A percentile compares a stretch with the other conserved stretches of the same genome.
Conservation (phyloP, 305 asterid species). For the Petunia hybrid region DNA sequence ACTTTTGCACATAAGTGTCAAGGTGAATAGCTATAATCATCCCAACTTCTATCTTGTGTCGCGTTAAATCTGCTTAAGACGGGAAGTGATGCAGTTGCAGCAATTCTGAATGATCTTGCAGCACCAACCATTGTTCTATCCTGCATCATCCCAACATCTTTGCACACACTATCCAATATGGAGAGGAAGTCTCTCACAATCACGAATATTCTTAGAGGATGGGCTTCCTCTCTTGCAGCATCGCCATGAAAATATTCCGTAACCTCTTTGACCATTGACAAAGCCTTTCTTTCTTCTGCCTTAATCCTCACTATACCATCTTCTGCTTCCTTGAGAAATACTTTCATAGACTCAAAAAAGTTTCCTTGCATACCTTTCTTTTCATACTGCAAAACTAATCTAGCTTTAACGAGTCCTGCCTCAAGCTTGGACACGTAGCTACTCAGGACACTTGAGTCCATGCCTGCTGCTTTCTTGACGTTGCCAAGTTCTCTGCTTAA, state of each 20-base stretch:
- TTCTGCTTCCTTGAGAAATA: conserved; percentile 56
- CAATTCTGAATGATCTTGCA: conserved; percentile 63
- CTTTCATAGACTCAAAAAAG: conserved; percentile 59
- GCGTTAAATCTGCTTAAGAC: conserved; percentile 53
- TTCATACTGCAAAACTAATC: conserved; percentile 52
- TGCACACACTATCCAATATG: conserved; percentile 67
- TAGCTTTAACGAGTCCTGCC: conserved; percentile 59
- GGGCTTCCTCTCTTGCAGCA: conserved; percentile 63
- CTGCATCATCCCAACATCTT: conserved; percentile 65
- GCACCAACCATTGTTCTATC: conserved; percentile 54
- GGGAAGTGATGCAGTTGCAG: conserved; percentile 49
- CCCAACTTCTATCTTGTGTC: conserved; percentile 52
- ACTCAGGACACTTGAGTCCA: conserved; percentile 69
- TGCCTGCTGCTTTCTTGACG: conserved; percentile 69
- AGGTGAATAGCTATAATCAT: conserved; percentile 53
- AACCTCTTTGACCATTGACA: conserved; percentile 63
- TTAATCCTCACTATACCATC: conserved; percentile 61
- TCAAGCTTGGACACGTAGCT: conserved; percentile 67
- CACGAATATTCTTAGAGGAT: conserved; percentile 61
- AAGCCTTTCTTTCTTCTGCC: conserved; percentile 66
- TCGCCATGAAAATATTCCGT: conserved; percentile 73
- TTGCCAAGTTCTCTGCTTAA: conserved; percentile 64
- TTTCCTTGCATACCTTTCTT: conserved; percentile 46
- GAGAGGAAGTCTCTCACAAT: conserved; percentile 64
- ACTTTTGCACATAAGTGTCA: not conserved